Conservation (phyloP, 371 early-diverging fungal genomes). For the Fennellomyces sp. region DNA sequence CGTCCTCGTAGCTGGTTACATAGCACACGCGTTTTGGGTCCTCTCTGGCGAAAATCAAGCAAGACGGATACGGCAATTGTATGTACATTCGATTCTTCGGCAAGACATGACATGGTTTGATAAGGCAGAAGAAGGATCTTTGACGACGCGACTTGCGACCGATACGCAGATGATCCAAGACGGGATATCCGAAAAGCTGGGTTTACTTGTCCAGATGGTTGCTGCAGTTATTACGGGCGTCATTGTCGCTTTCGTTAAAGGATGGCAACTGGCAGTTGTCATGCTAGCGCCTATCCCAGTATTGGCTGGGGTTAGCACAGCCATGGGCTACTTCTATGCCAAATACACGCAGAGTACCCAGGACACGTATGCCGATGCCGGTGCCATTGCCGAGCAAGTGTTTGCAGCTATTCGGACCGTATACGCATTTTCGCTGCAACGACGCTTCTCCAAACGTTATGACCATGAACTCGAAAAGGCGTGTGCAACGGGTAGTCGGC, state of each 20-base stretch:
- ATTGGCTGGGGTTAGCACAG: conserved; percentile 32
- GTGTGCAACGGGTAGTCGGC: conserved; percentile 52
- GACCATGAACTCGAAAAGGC: conserved; percentile 53
- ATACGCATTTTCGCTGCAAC: conserved; percentile 81
- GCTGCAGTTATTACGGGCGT: conserved; percentile 77
- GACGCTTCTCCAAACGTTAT: conserved; percentile 69
- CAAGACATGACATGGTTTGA: conserved; percentile 94
- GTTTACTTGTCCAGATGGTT: conserved; percentile 59
- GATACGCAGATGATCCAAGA: conserved; percentile 74
- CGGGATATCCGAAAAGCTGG: conserved; percentile 81
- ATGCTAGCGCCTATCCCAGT: conserved; percentile 65
- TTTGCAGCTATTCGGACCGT: conserved; percentile 87
- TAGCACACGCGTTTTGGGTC: conserved; percentile 29
- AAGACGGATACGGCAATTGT: conserved; percentile 64
- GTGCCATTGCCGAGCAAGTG: conserved; percentile 84
- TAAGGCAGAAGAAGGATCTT: conserved; percentile 56
- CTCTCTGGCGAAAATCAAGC: conserved; percentile 42
- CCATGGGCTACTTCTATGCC: conserved; percentile 65
- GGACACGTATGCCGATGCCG: conserved; percentile 74
- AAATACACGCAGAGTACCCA: conserved; percentile 36
- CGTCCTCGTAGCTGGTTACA: conserved; percentile 23
- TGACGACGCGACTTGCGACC: conserved; percentile 65
- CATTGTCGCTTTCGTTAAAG: conserved; percentile 75
- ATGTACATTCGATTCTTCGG: conserved; percentile 71
- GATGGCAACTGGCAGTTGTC: conserved; percentile 83